Evolutionary conservation across 2,329 filamentous ascomycete species (phyloP), one percentile per base, ranked within the genome.

Genomic region (Aspergillus fumigatiaffinis): DNA sequence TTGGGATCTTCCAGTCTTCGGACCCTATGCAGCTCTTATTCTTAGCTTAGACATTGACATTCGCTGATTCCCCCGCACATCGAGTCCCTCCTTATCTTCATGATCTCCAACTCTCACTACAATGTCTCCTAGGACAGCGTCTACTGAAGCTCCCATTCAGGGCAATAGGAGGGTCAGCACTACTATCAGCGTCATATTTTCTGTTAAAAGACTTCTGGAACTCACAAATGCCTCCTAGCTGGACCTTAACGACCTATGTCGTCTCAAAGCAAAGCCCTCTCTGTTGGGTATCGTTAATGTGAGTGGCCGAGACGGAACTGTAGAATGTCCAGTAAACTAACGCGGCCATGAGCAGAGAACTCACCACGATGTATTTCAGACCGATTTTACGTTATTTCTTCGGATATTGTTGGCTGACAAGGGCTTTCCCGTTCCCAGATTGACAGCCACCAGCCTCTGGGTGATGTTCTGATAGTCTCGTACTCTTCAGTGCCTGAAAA

Each of bases 381-480:
- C 28, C 26, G 6, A 8, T 28, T 20, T 14, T 41, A n/a, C 23
- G 10, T 17, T 20, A 46, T 26, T 17, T 51, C 20, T 10, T n/a
- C 23, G 3, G 48, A 41, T 51, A 56, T 38, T 55, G 52, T 10
- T 50, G 26, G 29, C 21, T 46, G 12, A 57, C 44, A 47, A 47
- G 2, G 44, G 9, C 6, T 26, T 7, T 47, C 7, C 44, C 21
- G 10, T 47, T 6, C 21, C 7, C 20, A 66, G 63, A 50, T 63
- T 17, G 66, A 68, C 35, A 56, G 60, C 17, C 57, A 66, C 38
- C 61, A 63, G 26, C 57, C 60, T 32, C 60, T 69, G 57, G 71
- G 71, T 35, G 77, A 76, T 21, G 65, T 70, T 52, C 60, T 67
- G 20, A 68, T 67, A 35, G 62, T 71, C 41, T 61, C 65, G 5